Base-by-base conservation (phyloP, 805 yeast genomes). In the Pichia deserticola region DNA sequence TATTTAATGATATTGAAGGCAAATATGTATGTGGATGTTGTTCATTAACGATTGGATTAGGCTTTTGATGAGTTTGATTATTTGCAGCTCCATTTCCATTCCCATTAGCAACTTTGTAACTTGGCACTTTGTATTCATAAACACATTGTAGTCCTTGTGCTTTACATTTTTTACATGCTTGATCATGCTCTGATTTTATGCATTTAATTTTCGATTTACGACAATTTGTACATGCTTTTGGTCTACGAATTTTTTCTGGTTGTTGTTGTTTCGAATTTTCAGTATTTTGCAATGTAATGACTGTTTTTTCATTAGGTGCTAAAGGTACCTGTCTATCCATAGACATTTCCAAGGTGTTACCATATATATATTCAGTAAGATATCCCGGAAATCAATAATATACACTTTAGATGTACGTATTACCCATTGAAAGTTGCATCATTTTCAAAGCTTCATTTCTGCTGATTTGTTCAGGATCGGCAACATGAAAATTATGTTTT, bases 201-300 rank as follows among this genome's bases (percentile, higher is more conserved):
- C 89, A 83, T 61, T 75, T 80, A 30, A 82, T 81, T 63, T 83
- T 83, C 27, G 83, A 71, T 58, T 71, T 71, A 49, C 85, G 74
- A 60, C 89, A 83, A 56, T 73, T 71, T 28, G 78, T 70, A 61
- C 89, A 83, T 4, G 89, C 88, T 58, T 77, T 81, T 12, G 50
- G 38, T 34, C 52, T 30, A 5, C 15, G 32, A 9, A 12, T 8
- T 27, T 43, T 43, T 25, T 43, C 39, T 27, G 7, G 13, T 5
- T 25, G 45, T 9, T 11, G 9, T 12, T 25, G 32, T n/a, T 28
- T 20, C 20, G 20, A 20, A 3, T 20, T 20, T 20, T 20, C 20
- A 20, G 20, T 20, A 20, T 20, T 20, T 20, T 36, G 25, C 25
- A 10, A 25, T n/a, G 6, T 5, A 10, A 34, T 9, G 13, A 11